phyloP scores from a whole-genome alignment of 2,329 filamentous ascomycete genomes.

The Hirsutella rhossiliensis region DNA sequence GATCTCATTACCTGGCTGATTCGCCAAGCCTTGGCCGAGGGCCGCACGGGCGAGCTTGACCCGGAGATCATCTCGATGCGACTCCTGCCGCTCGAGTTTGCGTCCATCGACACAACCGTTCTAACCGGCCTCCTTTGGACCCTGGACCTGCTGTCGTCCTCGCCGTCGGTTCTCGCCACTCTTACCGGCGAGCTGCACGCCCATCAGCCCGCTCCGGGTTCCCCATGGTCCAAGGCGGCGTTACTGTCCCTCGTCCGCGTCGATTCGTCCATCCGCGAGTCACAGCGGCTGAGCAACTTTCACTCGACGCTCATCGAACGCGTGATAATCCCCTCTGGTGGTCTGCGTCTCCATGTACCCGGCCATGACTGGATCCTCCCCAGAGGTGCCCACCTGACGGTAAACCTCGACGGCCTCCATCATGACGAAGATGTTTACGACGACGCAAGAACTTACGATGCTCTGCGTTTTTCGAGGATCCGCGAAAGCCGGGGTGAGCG shows the following conservation, averaged over 20 bases:
- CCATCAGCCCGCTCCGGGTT: conserved; percentile 13
- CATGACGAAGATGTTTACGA: conserved; percentile 32
- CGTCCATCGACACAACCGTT: conserved; percentile 45
- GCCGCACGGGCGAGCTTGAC: conserved; percentile 28
- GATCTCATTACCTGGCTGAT: conserved; percentile 48
- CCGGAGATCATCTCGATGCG: conserved; percentile 36
- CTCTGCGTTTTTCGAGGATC: conserved; percentile 34
- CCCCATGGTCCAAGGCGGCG: conserved; percentile 32
- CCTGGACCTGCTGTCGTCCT: conserved; percentile 31
- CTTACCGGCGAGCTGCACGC: conserved; percentile 28
- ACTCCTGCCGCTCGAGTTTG: conserved; percentile 44
- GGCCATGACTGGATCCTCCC: conserved; percentile 21
- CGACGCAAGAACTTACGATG: conserved; percentile 30
- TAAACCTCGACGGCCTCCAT: conserved; percentile 31
- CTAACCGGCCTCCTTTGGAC: conserved; percentile 34
- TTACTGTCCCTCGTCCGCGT: conserved; percentile 30
- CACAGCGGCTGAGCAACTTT: conserved; percentile 35
- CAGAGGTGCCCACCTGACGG: conserved; percentile 28
- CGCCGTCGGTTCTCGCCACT: conserved; percentile 17
- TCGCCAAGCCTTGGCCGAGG: conserved; percentile 33
- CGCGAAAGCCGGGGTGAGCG: conserved; percentile 23
- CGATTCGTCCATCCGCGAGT: conserved; percentile 42
- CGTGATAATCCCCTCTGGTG: conserved; percentile 30
- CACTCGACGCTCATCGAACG: conserved; percentile 30
- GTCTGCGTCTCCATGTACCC: conserved; percentile 25